These are phyloP conservation scores for Schizosaccharomyces cryophilus DNA, from an alignment of 805 yeast genomes.

Conservation along the genomic window DNA sequence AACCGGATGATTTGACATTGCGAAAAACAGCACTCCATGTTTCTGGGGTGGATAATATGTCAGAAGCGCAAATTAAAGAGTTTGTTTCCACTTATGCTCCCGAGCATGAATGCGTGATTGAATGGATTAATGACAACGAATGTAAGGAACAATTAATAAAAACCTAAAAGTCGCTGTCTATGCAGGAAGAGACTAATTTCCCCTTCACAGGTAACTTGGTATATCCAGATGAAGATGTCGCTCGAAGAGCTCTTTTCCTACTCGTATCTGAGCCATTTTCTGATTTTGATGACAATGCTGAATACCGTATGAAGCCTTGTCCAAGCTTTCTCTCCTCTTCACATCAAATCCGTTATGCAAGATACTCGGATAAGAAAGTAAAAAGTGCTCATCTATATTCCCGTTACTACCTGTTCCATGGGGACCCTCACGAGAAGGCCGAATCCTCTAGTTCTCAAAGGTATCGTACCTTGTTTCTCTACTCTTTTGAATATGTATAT, in stretches of 20 bases:
- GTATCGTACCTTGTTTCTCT: not conserved
- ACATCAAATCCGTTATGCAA: not conserved
- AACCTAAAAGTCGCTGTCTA: not conserved
- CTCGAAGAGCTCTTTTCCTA: not conserved
- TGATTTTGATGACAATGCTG: not conserved
- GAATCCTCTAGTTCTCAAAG: not conserved
- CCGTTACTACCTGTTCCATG: not conserved
- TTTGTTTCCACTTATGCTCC: not conserved
- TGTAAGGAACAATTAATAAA: not conserved
- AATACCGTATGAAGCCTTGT: not conserved
- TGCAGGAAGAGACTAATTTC: not conserved
- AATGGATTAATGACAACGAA: not conserved
- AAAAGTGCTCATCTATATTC: not conserved
- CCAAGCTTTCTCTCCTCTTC: not conserved
- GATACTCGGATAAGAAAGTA: not conserved
- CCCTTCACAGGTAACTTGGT: not conserved
- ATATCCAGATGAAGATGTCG: not conserved
- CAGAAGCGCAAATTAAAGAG: not conserved
- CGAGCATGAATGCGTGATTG: not conserved
- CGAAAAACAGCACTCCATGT: not conserved
- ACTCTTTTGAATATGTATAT: too few species aligned
- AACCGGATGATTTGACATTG: not conserved
- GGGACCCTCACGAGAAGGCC: not conserved
- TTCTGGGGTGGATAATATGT: not conserved
- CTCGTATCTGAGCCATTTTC: not conserved